Percentiles rank a stretch among this genome's conserved stretches.
Conservation (phyloP, 192 early-diverging fungal genomes). For the Backusella sp. region DNA sequence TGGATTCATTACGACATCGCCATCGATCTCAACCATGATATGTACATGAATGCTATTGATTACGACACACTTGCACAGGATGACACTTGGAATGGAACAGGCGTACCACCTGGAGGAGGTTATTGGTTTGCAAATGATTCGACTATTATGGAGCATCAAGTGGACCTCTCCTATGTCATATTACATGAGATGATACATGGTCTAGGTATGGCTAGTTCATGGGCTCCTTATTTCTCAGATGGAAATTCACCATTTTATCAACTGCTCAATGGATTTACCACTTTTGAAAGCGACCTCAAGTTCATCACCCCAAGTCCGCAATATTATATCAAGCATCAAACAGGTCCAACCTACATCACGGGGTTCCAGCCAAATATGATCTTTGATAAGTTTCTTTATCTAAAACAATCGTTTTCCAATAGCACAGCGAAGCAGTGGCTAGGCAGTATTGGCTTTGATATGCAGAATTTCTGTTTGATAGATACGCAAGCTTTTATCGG, state of each 20-base stretch:
- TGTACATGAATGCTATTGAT: constrained; percentile 21
- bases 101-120: constrained; percentile 21
- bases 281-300: constrained; percentile 6
- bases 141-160: constrained; percentile 20
- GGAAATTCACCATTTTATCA: constrained; percentile 22
- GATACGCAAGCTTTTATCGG: constrained; percentile 25
- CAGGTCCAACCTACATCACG: constrained; percentile 29
- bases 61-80: constrained; percentile 5
- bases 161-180: constrained; percentile 32
- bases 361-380: constrained; percentile 38
- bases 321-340: constrained; percentile 19
- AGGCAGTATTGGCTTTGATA: constrained; percentile 25
- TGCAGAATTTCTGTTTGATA: constrained; percentile 32
- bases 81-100: constrained; percentile 26
- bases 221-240: constrained; percentile 31
- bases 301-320: constrained; percentile 22
- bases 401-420: not conserved
- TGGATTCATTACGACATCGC: constrained; percentile 30
- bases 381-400: constrained; percentile 35
- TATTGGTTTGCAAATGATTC: constrained; percentile 32
- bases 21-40: constrained; percentile 36
- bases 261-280: constrained; percentile 18
- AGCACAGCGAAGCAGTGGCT: not conserved
- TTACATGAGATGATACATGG: constrained; percentile 36
- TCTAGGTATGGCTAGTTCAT: constrained; percentile 33